Conservation (phyloP, 129 eudicot genomes). For the Escallonia herrerae region DNA sequence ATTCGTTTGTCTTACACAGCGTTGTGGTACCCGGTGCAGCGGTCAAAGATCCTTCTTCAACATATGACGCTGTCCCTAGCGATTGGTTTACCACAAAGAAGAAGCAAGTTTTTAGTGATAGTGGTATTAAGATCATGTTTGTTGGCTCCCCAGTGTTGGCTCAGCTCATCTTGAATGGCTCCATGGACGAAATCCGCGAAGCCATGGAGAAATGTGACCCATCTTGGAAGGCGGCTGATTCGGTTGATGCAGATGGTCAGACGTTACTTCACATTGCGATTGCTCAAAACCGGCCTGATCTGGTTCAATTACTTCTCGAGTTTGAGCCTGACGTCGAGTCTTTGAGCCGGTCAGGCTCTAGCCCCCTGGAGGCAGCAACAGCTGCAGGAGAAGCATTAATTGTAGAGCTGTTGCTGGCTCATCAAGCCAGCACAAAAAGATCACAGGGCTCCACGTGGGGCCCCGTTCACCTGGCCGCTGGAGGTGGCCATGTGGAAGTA, state of each 20-base stretch:
- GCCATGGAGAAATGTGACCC: conserved; percentile 63
- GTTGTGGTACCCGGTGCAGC: too few relatives aligned
- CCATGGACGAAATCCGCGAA: conserved; percentile 56
- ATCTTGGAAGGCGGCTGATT: conserved; percentile 51
- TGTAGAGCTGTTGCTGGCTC: conserved; percentile 61
- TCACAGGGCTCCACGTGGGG: conserved; percentile 48
- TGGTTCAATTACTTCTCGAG: conserved; percentile 63
- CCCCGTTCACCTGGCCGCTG: conserved; percentile 61
- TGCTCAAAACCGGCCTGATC: conserved; percentile 44
- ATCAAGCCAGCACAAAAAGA: conserved; percentile 34
- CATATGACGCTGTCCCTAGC: conserved; percentile 40
- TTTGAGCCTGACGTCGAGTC: conserved; percentile 47
- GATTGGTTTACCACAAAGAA: conserved; percentile 77
- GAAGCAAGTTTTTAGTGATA: conserved; percentile 66
- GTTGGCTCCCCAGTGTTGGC: conserved; percentile 52
- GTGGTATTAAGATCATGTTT: conserved; percentile 62
- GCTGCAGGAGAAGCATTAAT: conserved; percentile 52
- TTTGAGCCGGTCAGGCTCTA: conserved; percentile 27
- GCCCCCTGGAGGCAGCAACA: conserved; percentile 70
- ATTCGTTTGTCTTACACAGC: too few relatives aligned
- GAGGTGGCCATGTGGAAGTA: conserved; percentile 52
- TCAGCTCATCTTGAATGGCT: conserved; percentile 43
- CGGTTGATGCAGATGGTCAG: conserved; percentile 50
- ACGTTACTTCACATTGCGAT: conserved; percentile 66
- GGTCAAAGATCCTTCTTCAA: too few relatives aligned